Conservation (phyloP, 2,329 filamentous ascomycete genomes). For the Sclerotinia minor region DNA sequence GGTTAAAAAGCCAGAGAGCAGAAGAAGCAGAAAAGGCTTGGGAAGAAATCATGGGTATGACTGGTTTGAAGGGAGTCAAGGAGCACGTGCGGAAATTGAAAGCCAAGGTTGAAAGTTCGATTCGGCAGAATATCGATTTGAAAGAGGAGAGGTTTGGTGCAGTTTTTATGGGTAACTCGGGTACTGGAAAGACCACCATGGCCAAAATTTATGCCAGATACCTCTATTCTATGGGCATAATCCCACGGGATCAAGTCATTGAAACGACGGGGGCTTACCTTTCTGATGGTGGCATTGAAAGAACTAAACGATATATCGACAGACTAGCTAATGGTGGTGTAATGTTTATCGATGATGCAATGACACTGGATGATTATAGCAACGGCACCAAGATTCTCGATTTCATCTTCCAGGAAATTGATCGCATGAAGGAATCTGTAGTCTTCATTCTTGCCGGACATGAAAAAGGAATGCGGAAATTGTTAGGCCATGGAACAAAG, state of each 20-base stretch:
- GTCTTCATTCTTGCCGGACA: conserved; percentile 74
- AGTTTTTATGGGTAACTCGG: conserved; percentile 56
- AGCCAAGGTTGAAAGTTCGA: conserved; percentile 49
- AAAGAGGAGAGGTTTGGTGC: conserved; percentile 51
- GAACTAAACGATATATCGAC: conserved; percentile 57
- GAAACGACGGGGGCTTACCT: conserved; percentile 68
- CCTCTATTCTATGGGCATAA: conserved; percentile 57
- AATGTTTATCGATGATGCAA: conserved; percentile 69
- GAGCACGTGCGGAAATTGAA: conserved; percentile 52
- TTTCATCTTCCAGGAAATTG: conserved; percentile 67
- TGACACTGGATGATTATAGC: conserved; percentile 17
- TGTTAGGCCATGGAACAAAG: conserved; percentile 65
- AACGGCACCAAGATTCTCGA: conserved; percentile 56
- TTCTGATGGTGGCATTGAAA: conserved; percentile 59
- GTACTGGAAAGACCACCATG: conserved; percentile 67
- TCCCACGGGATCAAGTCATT: conserved; percentile 58
- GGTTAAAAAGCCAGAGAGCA: conserved; percentile 35
- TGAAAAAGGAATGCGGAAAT: conserved; percentile 69
- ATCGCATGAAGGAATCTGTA: conserved; percentile 67
- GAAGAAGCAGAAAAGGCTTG: conserved; percentile 47
- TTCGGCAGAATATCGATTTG: conserved; percentile 49
- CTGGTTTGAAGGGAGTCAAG: conserved; percentile 56
- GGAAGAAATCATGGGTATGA: conserved; percentile 53
- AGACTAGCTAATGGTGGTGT: conserved; percentile 65
- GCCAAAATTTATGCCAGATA: conserved; percentile 68